These are phyloP conservation scores for Chalara sp. DNA, from an alignment of 2,329 filamentous ascomycete genomes.

Conservation along the genomic window DNA sequence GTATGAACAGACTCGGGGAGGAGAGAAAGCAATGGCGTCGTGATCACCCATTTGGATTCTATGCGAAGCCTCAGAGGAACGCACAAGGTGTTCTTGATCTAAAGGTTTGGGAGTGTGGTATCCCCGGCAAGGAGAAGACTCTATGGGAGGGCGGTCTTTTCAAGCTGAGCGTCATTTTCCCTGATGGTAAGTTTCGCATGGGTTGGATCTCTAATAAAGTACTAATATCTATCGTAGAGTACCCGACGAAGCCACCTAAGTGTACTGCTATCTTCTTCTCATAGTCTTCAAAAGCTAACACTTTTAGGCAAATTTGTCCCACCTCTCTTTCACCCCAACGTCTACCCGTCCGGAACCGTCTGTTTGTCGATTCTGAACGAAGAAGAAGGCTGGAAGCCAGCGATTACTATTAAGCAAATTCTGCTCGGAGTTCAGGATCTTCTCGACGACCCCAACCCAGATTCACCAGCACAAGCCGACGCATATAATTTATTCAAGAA, in stretches of 20 bases:
- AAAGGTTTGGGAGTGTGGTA: slow-evolving; percentile 93
- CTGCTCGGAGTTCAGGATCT: slow-evolving; percentile 93
- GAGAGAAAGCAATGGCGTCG: slow-evolving; percentile 94
- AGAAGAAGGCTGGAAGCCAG: slow-evolving; percentile 97
- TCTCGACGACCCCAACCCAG: slow-evolving; percentile 92
- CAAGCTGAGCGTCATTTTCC: slow-evolving; percentile 88
- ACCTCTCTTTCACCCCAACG: slow-evolving; percentile 95
- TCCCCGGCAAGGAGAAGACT: slow-evolving; percentile 93
- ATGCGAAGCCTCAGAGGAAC: slow-evolving; percentile 78
- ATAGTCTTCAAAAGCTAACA: slow-evolving; percentile 12
- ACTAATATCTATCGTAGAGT: slow-evolving; percentile 55
- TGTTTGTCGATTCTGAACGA: slow-evolving; percentile 97
- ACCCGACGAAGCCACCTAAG: slow-evolving; percentile 97
- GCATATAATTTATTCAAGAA: slow-evolving; percentile 97
- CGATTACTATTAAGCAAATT: slow-evolving; percentile 98
- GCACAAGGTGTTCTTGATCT: slow-evolving; percentile 78
- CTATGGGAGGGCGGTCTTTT: slow-evolving; percentile 98
- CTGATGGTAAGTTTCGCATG: slow-evolving; percentile 62
- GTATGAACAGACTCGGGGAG: slow-evolving; percentile 79
- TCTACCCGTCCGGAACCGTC: slow-evolving; percentile 96
- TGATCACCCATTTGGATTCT: slow-evolving; percentile 97
- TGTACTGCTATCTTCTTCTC: slow-evolving; percentile 48
- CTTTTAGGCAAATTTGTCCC: slow-evolving; percentile 84
- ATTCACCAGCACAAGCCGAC: slow-evolving; percentile 93
- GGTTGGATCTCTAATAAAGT: background rate